Base-by-base conservation (phyloP, 805 yeast genomes). In the Hanseniaspora meyeri region DNA sequence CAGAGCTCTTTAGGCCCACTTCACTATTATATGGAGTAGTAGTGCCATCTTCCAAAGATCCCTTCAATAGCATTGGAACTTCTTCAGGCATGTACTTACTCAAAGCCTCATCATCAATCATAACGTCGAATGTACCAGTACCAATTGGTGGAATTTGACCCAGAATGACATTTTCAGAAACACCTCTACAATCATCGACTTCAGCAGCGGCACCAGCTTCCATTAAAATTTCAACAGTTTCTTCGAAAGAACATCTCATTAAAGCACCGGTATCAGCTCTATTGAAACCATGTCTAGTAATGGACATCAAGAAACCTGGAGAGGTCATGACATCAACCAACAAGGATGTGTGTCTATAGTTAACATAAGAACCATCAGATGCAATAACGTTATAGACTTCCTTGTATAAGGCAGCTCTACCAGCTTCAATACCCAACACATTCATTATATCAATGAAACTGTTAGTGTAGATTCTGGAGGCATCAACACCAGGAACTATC, bases 131-230 rank as follows among this genome's bases (percentile, higher is more conserved):
- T 0, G 95, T 85, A 68, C 99, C 99, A 2, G 99, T 93, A 71
- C 99, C 99, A 64, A 93, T 80, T 59, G 98, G 97, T 24, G 98
- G 97, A 78, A 93, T 80, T 77, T 93, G 98, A 51, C 99, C 99
- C 66, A 93, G 79, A 75, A 93, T 87, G 59, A 93, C 95, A 68
- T 93, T 93, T 70, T 93, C 97, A 40, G 98, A 93, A 59, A 93
- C 95, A 77, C 99, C 99, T 62, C 89, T 87, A 72, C 99, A 93
- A 63, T 93, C 97, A 73, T 93, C 99, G 57, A 93, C 75, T 68
- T 93, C 99, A 19, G 97, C 98, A 45, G 95, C 81, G 5, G 97
- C 95, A 70, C 96, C 98, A 19, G 99, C 99, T 67, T 93, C 98
- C 64, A 93, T 80, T 68, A 93, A 74, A 66, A 93, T 93, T 73